Base-by-base conservation (phyloP, 106 monocot species). In the Dactylorhiza incarnata region DNA sequence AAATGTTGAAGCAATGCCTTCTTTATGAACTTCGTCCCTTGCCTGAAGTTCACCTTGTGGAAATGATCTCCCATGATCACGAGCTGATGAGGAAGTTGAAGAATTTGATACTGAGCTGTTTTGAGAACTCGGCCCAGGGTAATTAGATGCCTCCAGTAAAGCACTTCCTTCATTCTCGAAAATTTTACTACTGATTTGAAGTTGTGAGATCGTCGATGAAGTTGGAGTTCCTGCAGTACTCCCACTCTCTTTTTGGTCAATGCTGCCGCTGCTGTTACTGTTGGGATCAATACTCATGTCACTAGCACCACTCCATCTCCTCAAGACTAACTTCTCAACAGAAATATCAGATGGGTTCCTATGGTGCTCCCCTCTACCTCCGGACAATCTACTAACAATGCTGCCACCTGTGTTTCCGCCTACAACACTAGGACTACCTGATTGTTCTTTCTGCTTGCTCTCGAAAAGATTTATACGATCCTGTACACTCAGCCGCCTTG, bases 391-490 rank as follows among this genome's bases (percentile, higher is more conserved):
- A 49, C 49, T 78, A 72, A 65, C 75, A 49, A 67, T 81, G 75
- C 75, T 73, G 15, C 73, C 81, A 77, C 37, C 74, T 58, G 62
- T 48, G 66, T 70, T 78, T 49, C 71, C 65, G 47, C n/a, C 77
- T 26, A 44, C 63, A 61, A 48, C 16, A 79, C 23, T 77, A 68
- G 80, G 51, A 77, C 72, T 82, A 49, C 65, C 43, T 9, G 85
- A 68, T 23, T 86, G 85, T 51, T 87, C 90, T 76, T 94, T 94
- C 82, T 87, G 86, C 77, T 99, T 91, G 76, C 75, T 97, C 77
- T 97, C 96, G 74, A 97, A 97, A 54, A 93, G 74, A 71, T 86
- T 97, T 79, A 97, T 97, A n/a, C 96, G 80, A 76, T 97, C 96
- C 84, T 93, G 91, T 59, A 97, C 93, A 56, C 93, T 97, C 43